Conservation (phyloP, 108 stramenopile species). For the Epipyxis sp. region DNA sequence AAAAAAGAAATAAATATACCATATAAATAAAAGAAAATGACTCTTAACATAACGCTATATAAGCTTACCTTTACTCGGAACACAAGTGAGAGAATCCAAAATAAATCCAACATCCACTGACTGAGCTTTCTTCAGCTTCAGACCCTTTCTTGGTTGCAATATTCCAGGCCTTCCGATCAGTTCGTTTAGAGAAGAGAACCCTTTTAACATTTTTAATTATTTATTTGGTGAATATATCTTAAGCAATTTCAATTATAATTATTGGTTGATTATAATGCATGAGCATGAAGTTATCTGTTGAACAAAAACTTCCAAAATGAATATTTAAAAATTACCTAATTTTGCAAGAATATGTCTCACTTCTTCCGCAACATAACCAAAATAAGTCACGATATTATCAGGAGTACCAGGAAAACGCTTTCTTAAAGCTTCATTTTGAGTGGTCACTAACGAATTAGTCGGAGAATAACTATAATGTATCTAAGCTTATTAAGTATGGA, state of each 20-base stretch:
- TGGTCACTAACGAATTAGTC: slow-evolving; percentile 31
- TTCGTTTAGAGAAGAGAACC: slow-evolving; percentile 43
- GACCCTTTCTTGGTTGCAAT: slow-evolving; percentile 37
- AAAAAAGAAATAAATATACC: no score
- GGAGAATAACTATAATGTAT: no score
- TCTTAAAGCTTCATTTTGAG: slow-evolving; percentile 42
- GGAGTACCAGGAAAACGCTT: slow-evolving; percentile 49
- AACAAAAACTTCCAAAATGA: no score
- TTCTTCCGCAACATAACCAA: slow-evolving; percentile 51
- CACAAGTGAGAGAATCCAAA: slow-evolving; percentile 1
- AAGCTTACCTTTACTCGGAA: background rate
- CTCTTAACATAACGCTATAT: no score
- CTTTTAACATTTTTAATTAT: no score
- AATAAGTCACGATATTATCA: slow-evolving; percentile 47
- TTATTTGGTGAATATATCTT: no score
- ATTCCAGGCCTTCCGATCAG: slow-evolving; percentile 46
- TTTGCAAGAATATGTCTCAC: slow-evolving; percentile 22
- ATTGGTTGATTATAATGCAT: no score
- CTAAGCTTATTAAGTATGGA: no score
- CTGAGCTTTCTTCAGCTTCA: slow-evolving; percentile 32
- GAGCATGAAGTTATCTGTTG: no score
- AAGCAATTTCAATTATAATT: no score
- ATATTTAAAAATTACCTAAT: background rate
- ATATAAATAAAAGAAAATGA: no score
- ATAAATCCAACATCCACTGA: slow-evolving; percentile 42